These are phyloP conservation scores for Hyaloscypha hepaticicola DNA, from an alignment of 495 filamentous ascomycete genomes.

Conservation along the genomic window DNA sequence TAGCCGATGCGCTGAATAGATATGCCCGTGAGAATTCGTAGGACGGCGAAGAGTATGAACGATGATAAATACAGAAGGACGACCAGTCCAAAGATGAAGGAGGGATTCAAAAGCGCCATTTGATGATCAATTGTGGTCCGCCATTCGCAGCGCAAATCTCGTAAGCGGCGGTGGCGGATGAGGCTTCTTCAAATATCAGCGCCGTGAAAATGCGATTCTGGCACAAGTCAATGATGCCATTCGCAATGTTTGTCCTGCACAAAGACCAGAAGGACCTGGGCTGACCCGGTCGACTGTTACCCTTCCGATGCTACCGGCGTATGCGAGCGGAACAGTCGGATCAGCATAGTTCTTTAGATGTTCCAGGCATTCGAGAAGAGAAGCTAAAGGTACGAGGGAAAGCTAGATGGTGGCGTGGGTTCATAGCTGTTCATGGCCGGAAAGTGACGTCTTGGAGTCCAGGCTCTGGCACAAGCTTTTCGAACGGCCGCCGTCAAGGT, in stretches of 20 bases:
- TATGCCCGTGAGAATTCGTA: conserved; percentile 88
- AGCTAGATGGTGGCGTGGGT: neutral
- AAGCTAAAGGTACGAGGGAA: neutral
- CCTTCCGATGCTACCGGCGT: conserved; percentile 8
- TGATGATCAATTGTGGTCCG: conserved; percentile 1
- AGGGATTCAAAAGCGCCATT: conserved; percentile 51
- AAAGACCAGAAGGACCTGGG: neutral
- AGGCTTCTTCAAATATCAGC: neutral
- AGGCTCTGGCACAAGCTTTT: neutral
- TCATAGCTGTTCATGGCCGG: neutral
- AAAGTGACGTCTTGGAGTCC: neutral
- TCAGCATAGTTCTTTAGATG: neutral
- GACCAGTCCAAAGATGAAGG: conserved; percentile 80
- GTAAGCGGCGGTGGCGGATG: neutral
- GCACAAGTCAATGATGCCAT: conserved; percentile 15
- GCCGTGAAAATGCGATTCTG: neutral
- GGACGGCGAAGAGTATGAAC: conserved; percentile 89
- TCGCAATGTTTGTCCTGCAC: conserved; percentile 6
- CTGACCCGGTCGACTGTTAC: neutral
- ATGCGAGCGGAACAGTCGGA: conserved; percentile 11
- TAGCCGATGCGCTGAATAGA: conserved; percentile 96
- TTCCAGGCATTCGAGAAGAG: neutral
- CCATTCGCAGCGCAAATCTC: conserved; percentile 20
- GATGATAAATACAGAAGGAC: conserved; percentile 86
- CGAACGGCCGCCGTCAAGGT: neutral